Conservation (phyloP, 2,329 filamentous ascomycete genomes). For the Lachnellula occidentalis region DNA sequence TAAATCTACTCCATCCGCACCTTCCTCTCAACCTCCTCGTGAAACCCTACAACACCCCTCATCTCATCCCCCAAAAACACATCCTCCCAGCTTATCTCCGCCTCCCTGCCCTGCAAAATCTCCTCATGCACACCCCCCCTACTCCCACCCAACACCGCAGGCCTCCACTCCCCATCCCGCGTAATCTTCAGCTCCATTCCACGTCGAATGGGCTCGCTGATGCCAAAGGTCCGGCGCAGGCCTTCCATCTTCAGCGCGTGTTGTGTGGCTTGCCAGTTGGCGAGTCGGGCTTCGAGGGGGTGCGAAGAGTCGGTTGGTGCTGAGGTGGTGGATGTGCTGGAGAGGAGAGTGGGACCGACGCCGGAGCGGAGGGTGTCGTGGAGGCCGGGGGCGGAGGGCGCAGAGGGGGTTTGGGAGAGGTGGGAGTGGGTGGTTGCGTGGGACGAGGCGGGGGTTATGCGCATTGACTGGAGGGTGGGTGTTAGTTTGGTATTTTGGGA, state of each 20-base stretch:
- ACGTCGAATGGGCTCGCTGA: conserved; percentile 85
- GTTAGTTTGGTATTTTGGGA: not conserved
- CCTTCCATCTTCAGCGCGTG: conserved; percentile 82
- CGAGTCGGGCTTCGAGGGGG: conserved; percentile 86
- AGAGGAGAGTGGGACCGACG: conserved; percentile 58
- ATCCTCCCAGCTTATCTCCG: conserved; percentile 85
- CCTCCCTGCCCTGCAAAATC: conserved; percentile 75
- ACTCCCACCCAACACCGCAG: conserved; percentile 55
- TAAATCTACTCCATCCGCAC: conserved; percentile 63
- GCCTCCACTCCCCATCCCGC: conserved; percentile 72
- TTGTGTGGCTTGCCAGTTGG: conserved; percentile 86
- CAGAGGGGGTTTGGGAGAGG: conserved; percentile 53
- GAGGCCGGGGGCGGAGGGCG: conserved; percentile 86
- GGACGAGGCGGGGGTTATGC: conserved; percentile 69
- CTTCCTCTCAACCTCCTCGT: conserved; percentile 91
- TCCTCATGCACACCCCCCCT: conserved; percentile 71
- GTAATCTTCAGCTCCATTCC: conserved; percentile 95
- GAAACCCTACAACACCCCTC: conserved; percentile 65
- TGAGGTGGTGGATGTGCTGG: conserved; percentile 38
- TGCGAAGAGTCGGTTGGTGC: conserved; percentile 56
- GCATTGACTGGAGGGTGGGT: conserved; percentile 58
- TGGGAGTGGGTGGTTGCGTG: conserved; percentile 55
- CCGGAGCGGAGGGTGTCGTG: conserved; percentile 90
- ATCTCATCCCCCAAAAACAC: conserved; percentile 77
- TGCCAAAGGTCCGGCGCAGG: conserved; percentile 80